phyloP scores from a whole-genome alignment of 2,329 filamentous ascomycete species.

The Epicoccum nigrum region DNA sequence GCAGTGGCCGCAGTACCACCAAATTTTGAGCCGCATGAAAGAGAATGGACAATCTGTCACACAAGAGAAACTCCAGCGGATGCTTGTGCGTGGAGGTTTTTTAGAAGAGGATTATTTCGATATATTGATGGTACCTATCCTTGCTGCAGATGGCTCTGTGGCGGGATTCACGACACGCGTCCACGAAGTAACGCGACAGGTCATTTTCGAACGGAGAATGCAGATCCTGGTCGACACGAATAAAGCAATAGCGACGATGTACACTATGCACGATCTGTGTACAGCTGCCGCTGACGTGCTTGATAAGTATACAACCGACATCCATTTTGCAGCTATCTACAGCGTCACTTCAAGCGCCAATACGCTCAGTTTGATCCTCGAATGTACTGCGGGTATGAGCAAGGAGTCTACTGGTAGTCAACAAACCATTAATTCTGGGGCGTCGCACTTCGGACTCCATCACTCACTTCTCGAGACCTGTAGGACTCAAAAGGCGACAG shows the following conservation, averaged over 20 bases:
- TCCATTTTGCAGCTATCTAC: constrained; percentile 13
- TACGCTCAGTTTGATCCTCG: not conserved
- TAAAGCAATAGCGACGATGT: constrained; percentile 8
- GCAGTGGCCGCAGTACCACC: constrained; percentile 72
- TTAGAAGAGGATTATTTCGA: constrained; percentile 81
- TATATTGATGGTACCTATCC: constrained; percentile 78
- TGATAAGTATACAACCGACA: not conserved
- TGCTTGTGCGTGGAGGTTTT: constrained; percentile 70
- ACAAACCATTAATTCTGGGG: not conserved
- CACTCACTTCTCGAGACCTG: not conserved
- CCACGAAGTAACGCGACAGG: constrained; percentile 79
- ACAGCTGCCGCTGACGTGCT: not conserved
- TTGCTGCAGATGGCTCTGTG: constrained; percentile 73
- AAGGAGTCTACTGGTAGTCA: not conserved
- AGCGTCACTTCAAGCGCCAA: not conserved
- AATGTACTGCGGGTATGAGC: constrained; percentile 7
- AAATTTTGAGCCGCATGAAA: constrained; percentile 69
- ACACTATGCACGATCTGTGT: constrained; percentile 3
- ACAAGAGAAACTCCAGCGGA: constrained; percentile 79
- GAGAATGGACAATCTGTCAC: constrained; percentile 75
- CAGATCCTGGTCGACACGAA: constrained; percentile 54
- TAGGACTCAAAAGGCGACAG: not conserved
- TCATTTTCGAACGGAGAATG: constrained; percentile 79
- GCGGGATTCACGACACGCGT: constrained; percentile 77
- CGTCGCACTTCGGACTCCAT: not conserved